Conservation (phyloP, 768 basidiomycete genomes). For the Leccinum incarnatum region DNA sequence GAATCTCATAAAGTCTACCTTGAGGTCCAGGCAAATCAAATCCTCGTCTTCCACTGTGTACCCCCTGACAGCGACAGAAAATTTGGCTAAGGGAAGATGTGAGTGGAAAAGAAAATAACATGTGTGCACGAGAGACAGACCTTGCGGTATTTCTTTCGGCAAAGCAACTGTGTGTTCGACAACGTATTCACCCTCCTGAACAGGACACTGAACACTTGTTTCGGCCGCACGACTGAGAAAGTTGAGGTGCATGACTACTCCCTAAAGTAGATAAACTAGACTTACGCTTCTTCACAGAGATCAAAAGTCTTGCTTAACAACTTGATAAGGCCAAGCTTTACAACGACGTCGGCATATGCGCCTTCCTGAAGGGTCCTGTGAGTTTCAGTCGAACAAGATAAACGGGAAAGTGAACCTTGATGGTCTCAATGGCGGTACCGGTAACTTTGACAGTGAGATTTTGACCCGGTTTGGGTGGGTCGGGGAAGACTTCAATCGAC, state of each 20-base stretch:
- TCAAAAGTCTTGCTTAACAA: conserved; percentile 83
- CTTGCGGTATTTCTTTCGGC: conserved; percentile 89
- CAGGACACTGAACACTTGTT: conserved; percentile 79
- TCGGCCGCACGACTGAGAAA: conserved; percentile 65
- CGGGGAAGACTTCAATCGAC: conserved; percentile 73
- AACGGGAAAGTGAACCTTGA: conserved; percentile 53
- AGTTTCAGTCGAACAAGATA: conserved; percentile 3
- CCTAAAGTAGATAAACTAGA: conserved; percentile 13
- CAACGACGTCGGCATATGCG: conserved; percentile 82
- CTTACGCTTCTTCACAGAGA: conserved; percentile 92
- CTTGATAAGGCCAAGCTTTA: conserved; percentile 94
- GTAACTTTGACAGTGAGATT: conserved; percentile 82
- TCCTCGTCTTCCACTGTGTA: conserved; percentile 71
- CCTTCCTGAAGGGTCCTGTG: conserved; percentile 63
- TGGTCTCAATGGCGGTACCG: conserved; percentile 52
- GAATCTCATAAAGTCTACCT: conserved; percentile 67
- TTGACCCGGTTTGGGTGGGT: conserved; percentile 86
- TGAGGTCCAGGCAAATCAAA: conserved; percentile 77
- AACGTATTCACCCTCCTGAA: conserved; percentile 65
- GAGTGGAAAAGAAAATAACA: background rate
- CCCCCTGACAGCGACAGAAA: conserved; percentile 64
- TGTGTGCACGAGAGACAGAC: conserved; percentile 31
- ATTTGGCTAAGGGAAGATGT: conserved; percentile 63
- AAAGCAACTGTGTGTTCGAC: conserved; percentile 81
- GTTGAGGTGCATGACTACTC: conserved; percentile 1